Percentiles rank a stretch among this genome's conserved stretches.
Evolutionary conservation across 2,329 filamentous ascomycete species (phyloP).

Genomic region (Boeremia exigua): DNA sequence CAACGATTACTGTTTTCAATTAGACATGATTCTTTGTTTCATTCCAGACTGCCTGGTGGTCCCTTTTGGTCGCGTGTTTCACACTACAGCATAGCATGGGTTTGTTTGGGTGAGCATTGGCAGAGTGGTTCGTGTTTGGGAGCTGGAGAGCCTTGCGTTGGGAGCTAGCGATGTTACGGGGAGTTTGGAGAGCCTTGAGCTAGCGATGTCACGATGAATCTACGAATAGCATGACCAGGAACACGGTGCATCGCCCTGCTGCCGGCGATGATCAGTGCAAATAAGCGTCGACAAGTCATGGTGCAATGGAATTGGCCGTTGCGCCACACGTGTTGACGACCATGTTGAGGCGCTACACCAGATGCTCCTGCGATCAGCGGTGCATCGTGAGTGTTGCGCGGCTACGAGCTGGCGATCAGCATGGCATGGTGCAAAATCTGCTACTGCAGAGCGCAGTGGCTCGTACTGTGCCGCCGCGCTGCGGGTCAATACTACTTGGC

Average conservation of each 20-base stretch:
- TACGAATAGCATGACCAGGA: neutral
- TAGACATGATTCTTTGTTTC: neutral
- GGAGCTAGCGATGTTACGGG: neutral
- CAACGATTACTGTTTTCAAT: conserved; percentile 2
- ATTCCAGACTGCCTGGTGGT: neutral
- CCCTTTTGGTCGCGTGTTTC: neutral
- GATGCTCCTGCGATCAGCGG: neutral
- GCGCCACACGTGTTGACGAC: neutral
- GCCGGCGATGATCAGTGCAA: neutral
- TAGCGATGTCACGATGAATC: neutral
- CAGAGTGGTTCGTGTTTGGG: conserved; percentile 1
- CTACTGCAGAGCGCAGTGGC: no score
- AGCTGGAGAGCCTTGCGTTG: conserved; percentile 2
- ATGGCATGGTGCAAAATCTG: no score
- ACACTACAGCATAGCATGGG: conserved; percentile 5
- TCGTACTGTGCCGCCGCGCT: no score
- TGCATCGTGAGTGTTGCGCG: no score
- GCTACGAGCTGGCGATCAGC: no score
- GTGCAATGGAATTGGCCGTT: neutral
- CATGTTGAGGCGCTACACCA: conserved; percentile 10
- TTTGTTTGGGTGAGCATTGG: conserved; percentile 4
- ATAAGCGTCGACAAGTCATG: neutral
- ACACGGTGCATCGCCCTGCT: neutral
- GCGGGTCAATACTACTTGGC: no score
- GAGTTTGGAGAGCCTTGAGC: no score